These are phyloP conservation scores for Globisporangium radiosum DNA, from an alignment of 352 stramenopile species.

Conservation along the genomic window DNA sequence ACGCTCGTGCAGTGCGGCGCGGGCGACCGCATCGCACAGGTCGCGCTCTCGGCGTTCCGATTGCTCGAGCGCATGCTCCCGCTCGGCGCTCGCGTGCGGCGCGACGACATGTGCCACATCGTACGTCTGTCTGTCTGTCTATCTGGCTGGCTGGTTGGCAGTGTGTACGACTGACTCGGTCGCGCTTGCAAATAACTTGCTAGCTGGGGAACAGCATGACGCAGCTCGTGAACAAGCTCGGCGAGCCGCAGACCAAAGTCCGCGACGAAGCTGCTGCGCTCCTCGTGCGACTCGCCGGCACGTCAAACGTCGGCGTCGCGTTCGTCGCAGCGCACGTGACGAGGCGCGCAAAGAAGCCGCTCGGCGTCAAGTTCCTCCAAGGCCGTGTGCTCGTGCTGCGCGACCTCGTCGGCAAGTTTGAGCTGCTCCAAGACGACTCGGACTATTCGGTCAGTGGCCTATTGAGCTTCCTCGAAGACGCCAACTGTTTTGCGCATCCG, in stretches of 20 bases:
- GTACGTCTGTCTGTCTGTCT: conserved; percentile 23
- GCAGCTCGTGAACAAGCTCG: conserved; percentile 74
- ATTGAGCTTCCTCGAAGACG: conserved; percentile 78
- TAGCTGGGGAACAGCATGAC: conserved; percentile 72
- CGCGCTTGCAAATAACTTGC: neutral
- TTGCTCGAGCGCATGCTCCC: conserved; percentile 55
- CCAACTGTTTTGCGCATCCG: conserved; percentile 82
- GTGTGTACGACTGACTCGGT: neutral
- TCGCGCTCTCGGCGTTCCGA: conserved; percentile 64
- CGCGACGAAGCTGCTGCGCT: conserved; percentile 55
- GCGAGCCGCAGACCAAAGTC: conserved; percentile 64
- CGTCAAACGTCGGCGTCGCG: conserved; percentile 60
- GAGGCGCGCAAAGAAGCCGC: conserved; percentile 69
- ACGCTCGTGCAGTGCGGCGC: conserved; percentile 67
- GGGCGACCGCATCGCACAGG: conserved; percentile 67
- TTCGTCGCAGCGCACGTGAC: conserved; percentile 57
- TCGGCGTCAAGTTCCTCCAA: conserved; percentile 65
- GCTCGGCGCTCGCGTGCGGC: conserved; percentile 35
- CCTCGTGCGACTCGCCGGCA: conserved; percentile 34
- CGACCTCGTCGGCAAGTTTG: conserved; percentile 46
- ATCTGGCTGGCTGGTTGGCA: conserved; percentile 1
- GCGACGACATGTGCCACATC: conserved; percentile 61
- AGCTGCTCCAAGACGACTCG: conserved; percentile 28
- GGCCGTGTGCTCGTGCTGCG: conserved; percentile 59
- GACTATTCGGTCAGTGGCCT: conserved; percentile 55